phyloP scores from a whole-genome alignment of 1,284 basidiomycete species.

The Ustilago trichophora region DNA sequence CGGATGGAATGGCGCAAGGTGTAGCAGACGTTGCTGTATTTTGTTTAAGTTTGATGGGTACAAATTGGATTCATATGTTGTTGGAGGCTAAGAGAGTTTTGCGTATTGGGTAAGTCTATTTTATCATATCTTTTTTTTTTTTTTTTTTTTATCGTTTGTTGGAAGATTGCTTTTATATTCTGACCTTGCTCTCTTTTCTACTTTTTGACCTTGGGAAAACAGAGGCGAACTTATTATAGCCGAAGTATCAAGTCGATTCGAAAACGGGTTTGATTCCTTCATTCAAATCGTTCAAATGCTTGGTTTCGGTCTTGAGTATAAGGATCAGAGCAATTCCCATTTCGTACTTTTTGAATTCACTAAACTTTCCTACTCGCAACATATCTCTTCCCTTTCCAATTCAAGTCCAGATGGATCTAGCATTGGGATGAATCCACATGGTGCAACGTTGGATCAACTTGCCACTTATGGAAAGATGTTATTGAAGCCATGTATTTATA shows the following conservation, averaged over 20 bases:
- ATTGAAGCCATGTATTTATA: constrained; percentile 95
- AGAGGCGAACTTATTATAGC: constrained; percentile 88
- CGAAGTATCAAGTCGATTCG: constrained; percentile 75
- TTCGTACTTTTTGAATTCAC: constrained; percentile 55
- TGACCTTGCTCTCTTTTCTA: no score
- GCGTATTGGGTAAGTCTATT: no score
- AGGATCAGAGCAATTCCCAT: constrained; percentile 66
- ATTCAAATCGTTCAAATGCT: constrained; percentile 75
- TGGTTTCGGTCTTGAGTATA: constrained; percentile 80
- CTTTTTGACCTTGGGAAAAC: no score
- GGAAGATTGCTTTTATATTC: no score
- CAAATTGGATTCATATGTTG: constrained; percentile 91
- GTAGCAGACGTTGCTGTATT: constrained; percentile 91
- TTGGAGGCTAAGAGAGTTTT: constrained; percentile 88
- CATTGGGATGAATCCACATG: constrained; percentile 4
- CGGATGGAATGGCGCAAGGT: constrained; percentile 61
- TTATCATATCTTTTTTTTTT: no score
- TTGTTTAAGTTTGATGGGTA: constrained; percentile 94
- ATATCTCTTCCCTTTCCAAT: no score
- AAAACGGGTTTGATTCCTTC: constrained; percentile 73
- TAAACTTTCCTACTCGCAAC: no score
- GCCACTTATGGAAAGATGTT: constrained; percentile 73
- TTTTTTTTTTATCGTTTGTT: no score
- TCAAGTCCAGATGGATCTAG: no score
- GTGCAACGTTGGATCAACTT: constrained; percentile 65